Conservation (phyloP, 2,329 filamentous ascomycete genomes). For the Rhinocladiella mackenziei region DNA sequence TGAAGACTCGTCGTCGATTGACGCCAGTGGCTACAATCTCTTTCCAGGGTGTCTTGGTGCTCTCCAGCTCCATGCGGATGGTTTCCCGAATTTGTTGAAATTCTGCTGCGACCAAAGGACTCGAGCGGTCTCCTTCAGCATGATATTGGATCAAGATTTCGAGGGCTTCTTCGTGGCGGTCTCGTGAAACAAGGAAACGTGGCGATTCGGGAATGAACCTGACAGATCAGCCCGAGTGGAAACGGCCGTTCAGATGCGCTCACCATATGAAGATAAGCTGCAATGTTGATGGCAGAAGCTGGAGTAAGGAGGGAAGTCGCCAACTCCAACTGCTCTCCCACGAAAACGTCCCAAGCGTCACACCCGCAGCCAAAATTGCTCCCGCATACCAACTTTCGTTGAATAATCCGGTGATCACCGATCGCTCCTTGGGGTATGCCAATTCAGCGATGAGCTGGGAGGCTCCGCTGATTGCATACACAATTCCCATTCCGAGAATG, state of each 20-base stretch:
- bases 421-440: conserved; percentile 48
- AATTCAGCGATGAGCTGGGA: conserved; percentile 44
- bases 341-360: conserved; percentile 46
- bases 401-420: conserved; percentile 49
- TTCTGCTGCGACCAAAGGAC: conserved; percentile 29
- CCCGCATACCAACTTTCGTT: conserved; percentile 54
- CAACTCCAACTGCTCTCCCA: conserved; percentile 50
- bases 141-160: conserved; percentile 38
- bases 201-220: conserved; percentile 63
- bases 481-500: conserved; percentile 21
- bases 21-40: conserved; percentile 59
- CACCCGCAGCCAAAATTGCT: conserved; percentile 46
- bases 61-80: conserved; percentile 54
- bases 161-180: conserved; percentile 31
- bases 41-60: conserved; percentile 48
- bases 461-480: conserved; percentile 14
- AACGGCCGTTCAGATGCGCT: neutral
- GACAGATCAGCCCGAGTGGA: neutral
- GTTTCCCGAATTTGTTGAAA: conserved; percentile 47
- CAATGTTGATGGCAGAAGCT: conserved; percentile 58
- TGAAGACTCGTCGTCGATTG: conserved; percentile 53
- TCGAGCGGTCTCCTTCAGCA: conserved; percentile 37
- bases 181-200: conserved; percentile 51
- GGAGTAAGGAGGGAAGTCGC: conserved; percentile 63
- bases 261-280: conserved; percentile 53